Evolutionary conservation across 1,284 basidiomycete genomes (phyloP).

Genomic region (Inonotus obliquus): DNA sequence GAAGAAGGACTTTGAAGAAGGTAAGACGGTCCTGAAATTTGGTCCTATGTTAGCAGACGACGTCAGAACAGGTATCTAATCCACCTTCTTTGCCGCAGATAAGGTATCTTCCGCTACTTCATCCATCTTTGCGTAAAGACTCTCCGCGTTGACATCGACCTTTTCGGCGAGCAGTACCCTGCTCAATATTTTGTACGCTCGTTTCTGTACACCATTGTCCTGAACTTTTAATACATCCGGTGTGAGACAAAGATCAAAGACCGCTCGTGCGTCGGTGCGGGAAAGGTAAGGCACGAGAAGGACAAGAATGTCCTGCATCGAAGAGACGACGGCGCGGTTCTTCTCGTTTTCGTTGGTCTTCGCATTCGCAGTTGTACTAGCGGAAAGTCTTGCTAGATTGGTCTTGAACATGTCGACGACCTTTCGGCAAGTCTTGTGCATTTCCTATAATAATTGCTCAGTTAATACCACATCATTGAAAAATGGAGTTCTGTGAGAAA

Average conservation of each 20-base stretch:
- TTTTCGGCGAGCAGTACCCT: constrained; percentile 65
- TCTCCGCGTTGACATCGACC: constrained; percentile 49
- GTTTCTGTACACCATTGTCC: constrained; percentile 93
- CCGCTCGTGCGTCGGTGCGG: constrained; percentile 47
- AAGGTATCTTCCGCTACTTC: constrained; percentile 61
- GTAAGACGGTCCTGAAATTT: constrained; percentile 73
- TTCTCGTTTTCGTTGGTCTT: constrained; percentile 34
- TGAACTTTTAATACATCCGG: constrained; percentile 60
- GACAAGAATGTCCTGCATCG: constrained; percentile 87
- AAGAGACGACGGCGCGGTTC: constrained; percentile 57
- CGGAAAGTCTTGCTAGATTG: constrained; percentile 46
- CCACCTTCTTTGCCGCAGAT: constrained; percentile 84
- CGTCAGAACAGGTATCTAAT: background rate
- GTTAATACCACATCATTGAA: constrained; percentile 7
- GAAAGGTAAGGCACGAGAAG: constrained; percentile 82
- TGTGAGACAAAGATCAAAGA: constrained; percentile 63
- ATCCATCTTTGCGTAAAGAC: constrained; percentile 61
- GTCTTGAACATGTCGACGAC: constrained; percentile 75
- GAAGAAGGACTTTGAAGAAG: constrained; percentile 72
- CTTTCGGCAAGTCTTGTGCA: constrained; percentile 78
- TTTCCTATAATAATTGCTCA: constrained; percentile 44
- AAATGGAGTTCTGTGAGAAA: background rate
- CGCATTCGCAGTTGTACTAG: constrained; percentile 29
- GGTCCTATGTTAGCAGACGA: constrained; percentile 6
- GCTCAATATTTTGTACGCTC: constrained; percentile 86